Evolutionary conservation across 2,329 filamentous ascomycete species (phyloP).

Genomic region (Trichoderma guizhouense): DNA sequence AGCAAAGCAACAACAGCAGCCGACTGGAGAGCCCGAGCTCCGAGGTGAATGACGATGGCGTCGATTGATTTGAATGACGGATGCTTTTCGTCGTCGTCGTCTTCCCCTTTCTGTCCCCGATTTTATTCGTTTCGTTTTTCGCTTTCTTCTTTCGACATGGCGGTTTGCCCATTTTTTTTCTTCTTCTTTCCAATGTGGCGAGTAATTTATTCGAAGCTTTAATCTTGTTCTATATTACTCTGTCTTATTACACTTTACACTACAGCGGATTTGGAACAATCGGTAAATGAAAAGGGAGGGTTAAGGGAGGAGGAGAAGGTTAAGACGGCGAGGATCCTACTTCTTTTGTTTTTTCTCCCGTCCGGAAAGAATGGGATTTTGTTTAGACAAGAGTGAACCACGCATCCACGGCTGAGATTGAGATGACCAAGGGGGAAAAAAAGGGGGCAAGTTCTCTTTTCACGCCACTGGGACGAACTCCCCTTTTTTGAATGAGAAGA

Average conservation of each 20-base stretch:
- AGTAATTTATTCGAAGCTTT: not conserved
- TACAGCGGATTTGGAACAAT: not conserved
- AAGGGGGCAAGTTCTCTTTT: not conserved
- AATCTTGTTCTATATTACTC: not conserved
- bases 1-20: slow-evolving; percentile 22
- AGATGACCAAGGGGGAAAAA: not conserved
- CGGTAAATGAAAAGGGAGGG: not conserved
- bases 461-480: not conserved
- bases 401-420: not conserved
- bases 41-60: slow-evolving; percentile 31
- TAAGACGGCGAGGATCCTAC: not conserved
- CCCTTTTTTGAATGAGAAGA: not conserved
- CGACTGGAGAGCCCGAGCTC: slow-evolving; percentile 22
- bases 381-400: not conserved
- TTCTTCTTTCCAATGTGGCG: not conserved
- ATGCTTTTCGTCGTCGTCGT: not conserved
- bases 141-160: not conserved
- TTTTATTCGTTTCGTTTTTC: not conserved
- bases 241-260: not conserved
- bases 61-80: slow-evolving; percentile 27
- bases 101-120: not conserved
- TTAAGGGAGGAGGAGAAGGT: not conserved
- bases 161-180: not conserved
- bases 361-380: not conserved
- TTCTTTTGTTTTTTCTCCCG: not conserved